These are phyloP conservation scores for Musa troglodytarum DNA, from an alignment of 176 grass and related monocot genomes.

Conservation along the genomic window DNA sequence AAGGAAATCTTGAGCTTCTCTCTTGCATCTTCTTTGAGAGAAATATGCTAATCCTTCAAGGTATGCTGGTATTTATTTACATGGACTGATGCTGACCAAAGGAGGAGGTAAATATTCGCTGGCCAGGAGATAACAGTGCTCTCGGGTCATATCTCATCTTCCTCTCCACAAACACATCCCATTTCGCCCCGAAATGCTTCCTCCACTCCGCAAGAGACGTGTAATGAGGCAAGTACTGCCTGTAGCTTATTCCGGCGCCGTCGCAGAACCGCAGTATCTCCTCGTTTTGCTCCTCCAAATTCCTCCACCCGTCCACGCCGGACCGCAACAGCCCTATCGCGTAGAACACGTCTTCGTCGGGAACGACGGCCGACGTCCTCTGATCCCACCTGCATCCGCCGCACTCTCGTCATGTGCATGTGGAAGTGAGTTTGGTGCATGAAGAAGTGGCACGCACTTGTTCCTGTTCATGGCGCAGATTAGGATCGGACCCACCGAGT, in stretches of 20 bases:
- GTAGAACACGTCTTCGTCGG: constrained; percentile 23
- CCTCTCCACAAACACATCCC: constrained; percentile 20
- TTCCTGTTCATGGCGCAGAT: constrained; percentile 16
- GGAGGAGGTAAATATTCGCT: constrained; percentile 11
- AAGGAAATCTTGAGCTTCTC: neutral
- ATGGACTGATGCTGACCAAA: neutral
- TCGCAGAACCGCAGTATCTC: constrained; percentile 22
- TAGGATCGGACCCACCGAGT: neutral
- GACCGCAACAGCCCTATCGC: constrained; percentile 12
- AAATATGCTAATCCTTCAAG: neutral
- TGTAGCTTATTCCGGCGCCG: neutral
- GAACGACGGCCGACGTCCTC: constrained; percentile 22
- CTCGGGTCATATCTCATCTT: constrained; percentile 26
- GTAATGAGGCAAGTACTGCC: constrained; percentile 24
- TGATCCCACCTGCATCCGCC: constrained; percentile 17
- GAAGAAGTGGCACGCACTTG: neutral
- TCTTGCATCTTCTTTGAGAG: neutral
- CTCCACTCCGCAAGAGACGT: constrained; percentile 3
- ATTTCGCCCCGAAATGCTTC: constrained; percentile 20
- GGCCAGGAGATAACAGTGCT: constrained; percentile 13
- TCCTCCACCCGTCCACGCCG: neutral
- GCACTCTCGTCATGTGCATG: neutral
- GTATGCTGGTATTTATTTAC: neutral
- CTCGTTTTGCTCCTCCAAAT: constrained; percentile 19
- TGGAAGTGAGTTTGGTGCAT: neutral